Evolutionary conservation across 805 yeast genomes (phyloP).

Genomic region (Blastobotrys parvus): DNA sequence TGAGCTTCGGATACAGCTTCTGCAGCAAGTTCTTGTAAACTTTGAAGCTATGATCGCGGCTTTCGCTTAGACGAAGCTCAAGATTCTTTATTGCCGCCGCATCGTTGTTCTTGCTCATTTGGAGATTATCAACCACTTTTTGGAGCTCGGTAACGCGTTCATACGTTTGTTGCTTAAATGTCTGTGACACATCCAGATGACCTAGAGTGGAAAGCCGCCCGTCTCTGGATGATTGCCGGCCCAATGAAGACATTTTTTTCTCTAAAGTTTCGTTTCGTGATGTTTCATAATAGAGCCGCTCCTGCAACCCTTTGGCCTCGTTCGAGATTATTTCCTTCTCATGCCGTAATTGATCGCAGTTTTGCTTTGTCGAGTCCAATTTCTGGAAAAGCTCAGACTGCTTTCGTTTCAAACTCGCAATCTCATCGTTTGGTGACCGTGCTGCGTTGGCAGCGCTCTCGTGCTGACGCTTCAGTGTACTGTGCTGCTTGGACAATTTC

Average conservation of each 20-base stretch:
- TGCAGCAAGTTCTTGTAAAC: constrained; percentile 5
- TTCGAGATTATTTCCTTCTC: not conserved
- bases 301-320: constrained; percentile 5
- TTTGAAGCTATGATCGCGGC: constrained; percentile 1
- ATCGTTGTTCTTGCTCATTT: constrained; percentile 4
- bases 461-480: not conserved
- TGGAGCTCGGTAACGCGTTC: constrained; percentile 7
- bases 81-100: constrained; percentile 5
- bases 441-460: too few species aligned
- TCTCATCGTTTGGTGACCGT: not conserved
- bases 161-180: constrained; percentile 9
- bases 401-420: not conserved
- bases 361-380: not conserved
- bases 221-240: not conserved
- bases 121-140: constrained; percentile 6
- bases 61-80: constrained; percentile 5
- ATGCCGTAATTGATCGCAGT: not conserved
- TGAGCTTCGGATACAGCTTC: constrained; percentile 3
- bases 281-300: constrained; percentile 7
- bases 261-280: constrained; percentile 7
- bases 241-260: constrained; percentile 3
- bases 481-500: not conserved
- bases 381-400: not conserved
- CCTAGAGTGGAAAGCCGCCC: constrained; percentile 1
- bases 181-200: constrained; percentile 5